These are phyloP conservation scores for Pseudocercospora crystallina DNA, from an alignment of 2,329 filamentous ascomycete genomes.

Conservation along the genomic window DNA sequence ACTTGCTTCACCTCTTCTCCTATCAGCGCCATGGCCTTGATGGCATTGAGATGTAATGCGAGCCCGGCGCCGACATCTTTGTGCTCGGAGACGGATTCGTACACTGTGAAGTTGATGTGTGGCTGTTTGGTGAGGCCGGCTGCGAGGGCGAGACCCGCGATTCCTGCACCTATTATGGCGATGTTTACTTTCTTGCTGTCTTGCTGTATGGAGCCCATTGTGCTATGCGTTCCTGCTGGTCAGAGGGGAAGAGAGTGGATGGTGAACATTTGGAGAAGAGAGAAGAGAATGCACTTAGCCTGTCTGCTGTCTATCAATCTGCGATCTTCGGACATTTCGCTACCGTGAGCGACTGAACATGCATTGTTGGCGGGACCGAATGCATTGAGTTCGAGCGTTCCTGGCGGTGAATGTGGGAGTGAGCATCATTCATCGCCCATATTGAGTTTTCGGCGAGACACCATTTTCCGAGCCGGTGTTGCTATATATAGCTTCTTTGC, in stretches of 20 bases:
- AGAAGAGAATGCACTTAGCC: no score
- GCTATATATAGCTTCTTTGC: no score
- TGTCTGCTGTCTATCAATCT: no score
- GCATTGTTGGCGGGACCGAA: neutral
- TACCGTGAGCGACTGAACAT: neutral
- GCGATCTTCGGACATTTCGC: no score
- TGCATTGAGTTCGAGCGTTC: conserved; percentile 2
- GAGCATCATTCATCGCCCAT: neutral
- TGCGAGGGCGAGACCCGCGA: conserved; percentile 51
- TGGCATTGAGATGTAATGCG: conserved; percentile 54
- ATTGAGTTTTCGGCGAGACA: neutral
- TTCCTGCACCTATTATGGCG: conserved; percentile 53
- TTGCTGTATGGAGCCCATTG: conserved; percentile 7
- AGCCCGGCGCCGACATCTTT: conserved; percentile 52
- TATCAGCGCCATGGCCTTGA: conserved; percentile 48
- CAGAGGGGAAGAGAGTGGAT: neutral
- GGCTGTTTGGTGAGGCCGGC: conserved; percentile 47
- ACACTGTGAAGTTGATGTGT: conserved; percentile 49
- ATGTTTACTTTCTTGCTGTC: conserved; percentile 36
- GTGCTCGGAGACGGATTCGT: conserved; percentile 50
- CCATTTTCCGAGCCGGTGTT: neutral
- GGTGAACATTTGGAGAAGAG: neutral
- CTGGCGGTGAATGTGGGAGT: conserved; percentile 2
- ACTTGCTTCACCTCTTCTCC: conserved; percentile 42
- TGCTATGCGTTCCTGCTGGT: neutral